phyloP scores from a whole-genome alignment of 192 early-diverging fungal genomes.

The Fimicolochytrium jonesii region DNA sequence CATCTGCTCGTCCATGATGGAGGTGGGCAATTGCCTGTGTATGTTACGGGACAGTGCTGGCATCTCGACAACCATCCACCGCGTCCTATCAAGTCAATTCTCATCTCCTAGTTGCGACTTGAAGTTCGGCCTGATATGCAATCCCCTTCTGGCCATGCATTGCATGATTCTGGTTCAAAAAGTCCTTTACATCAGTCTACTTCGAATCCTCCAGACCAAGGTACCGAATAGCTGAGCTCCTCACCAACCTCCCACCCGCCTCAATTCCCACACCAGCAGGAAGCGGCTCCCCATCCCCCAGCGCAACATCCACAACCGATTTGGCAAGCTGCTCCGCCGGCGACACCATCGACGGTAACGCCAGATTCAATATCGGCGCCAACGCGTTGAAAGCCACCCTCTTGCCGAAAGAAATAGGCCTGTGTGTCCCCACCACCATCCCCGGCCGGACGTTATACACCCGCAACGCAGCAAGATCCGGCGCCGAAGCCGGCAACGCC shows the following conservation, averaged over 20 bases:
- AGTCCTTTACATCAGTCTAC: no score
- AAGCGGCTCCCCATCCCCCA: neutral
- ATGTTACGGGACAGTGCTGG: no score
- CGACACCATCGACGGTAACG: neutral
- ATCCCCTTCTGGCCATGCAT: no score
- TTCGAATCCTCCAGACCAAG: no score
- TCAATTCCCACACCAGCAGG: neutral
- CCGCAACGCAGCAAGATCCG: neutral
- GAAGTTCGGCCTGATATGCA: no score
- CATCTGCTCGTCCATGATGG: no score
- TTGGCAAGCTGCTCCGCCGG: neutral
- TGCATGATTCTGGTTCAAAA: no score
- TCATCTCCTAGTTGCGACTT: no score
- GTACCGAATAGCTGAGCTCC: neutral
- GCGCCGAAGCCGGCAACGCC: neutral
- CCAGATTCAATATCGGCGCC: neutral
- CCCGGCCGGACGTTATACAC: neutral
- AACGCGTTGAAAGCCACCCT: neutral
- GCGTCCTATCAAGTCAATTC: no score
- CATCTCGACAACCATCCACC: no score
- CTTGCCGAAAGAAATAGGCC: neutral
- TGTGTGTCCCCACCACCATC: neutral
- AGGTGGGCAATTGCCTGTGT: no score
- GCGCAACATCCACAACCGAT: neutral
- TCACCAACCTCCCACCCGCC: neutral